Base-by-base conservation (phyloP, 352 stramenopile genomes). In the Globisporangium radiosum region DNA sequence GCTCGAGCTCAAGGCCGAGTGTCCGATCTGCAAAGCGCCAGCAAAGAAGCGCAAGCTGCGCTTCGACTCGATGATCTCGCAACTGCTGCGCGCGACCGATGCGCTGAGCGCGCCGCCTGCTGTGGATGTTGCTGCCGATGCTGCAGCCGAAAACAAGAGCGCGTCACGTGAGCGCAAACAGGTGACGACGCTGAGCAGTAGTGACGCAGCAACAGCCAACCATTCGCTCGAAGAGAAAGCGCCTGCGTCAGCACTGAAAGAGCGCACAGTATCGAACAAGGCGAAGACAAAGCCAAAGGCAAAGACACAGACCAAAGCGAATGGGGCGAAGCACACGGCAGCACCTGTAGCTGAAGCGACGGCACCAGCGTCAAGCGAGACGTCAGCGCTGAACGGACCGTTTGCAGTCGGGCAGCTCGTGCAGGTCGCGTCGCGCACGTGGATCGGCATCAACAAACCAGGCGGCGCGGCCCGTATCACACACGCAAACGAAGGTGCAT, bases 361-460 rank as follows among this genome's bases (percentile, higher is more conserved):
- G 40, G 11, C 47, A 13, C n/a, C 64, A 59, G 39, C 38, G 50
- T 4, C 33, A n/a, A 58, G 44, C 13, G 17, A 61, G 54, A 45
- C 69, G 54, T 64, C 57, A 3, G 43, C 51, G 52, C 47, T 73
- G 39, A 65, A 73, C 19, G 63, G 66, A n/a, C 60, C 56, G 19
- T 90, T 90, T 45, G 53, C 57, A 38, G 63, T 76, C 0, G 89
- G 88, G 15, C 71, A 94, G 43, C 54, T 96, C n/a, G 90, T 98
- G 5, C 72, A 97, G 19, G 88, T 97, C 14, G 71, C 77, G 38
- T 71, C 84, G 37, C 78, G 94, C 13, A 97, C 88, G 57, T 97
- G 90, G 89, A 65, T 84, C 5, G 94, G 94, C 0, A 87, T 97
- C 33, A 98, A 98, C 75, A 95, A 96, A 70, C 80, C 72, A 10